These are phyloP conservation scores for Wickerhamiella hasegawae DNA, from an alignment of 805 yeast genomes.

Conservation along the genomic window DNA sequence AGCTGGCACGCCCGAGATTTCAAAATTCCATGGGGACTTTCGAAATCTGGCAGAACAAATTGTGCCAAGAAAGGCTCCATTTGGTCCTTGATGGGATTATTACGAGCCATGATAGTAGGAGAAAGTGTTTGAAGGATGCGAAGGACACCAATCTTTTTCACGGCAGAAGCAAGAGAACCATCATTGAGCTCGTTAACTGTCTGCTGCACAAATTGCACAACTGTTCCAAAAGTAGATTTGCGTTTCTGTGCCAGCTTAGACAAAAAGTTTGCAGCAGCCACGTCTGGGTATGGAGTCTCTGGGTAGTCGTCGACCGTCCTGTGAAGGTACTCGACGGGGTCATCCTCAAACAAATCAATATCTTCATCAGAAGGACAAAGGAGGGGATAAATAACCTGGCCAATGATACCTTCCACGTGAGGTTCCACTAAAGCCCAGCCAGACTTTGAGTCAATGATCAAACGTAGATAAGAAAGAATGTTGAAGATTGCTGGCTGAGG, in stretches of 20 bases:
- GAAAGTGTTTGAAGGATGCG: constrained; percentile 64
- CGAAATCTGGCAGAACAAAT: constrained; percentile 58
- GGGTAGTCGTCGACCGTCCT: constrained; percentile 45
- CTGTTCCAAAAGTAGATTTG: constrained; percentile 17
- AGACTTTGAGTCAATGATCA: constrained; percentile 37
- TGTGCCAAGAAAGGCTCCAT: constrained; percentile 52
- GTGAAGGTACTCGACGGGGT: constrained; percentile 79
- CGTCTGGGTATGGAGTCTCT: constrained; percentile 52
- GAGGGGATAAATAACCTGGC: constrained; percentile 61
- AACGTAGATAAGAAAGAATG: constrained; percentile 46
- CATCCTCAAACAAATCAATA: constrained; percentile 63
- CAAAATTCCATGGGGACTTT: constrained; percentile 44
- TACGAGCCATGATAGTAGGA: constrained; percentile 33
- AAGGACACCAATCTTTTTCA: constrained; percentile 28
- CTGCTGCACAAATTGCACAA: constrained; percentile 12
- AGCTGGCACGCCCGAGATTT: constrained; percentile 41
- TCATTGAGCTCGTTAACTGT: constrained; percentile 8
- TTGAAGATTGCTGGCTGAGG: constrained; percentile 48
- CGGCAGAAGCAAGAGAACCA: constrained; percentile 31
- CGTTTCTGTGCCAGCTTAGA: constrained; percentile 58
- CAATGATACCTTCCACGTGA: constrained; percentile 44
- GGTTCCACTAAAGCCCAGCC: constrained; percentile 58
- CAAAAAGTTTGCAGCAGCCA: constrained; percentile 62
- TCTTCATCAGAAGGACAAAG: constrained; percentile 53
- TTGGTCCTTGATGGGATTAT: constrained; percentile 42